Percentiles rank a stretch among this genome's conserved stretches.
These are phyloP conservation scores for Cubamyces sp. DNA, from an alignment of 768 basidiomycete species.

Conservation along the genomic window DNA sequence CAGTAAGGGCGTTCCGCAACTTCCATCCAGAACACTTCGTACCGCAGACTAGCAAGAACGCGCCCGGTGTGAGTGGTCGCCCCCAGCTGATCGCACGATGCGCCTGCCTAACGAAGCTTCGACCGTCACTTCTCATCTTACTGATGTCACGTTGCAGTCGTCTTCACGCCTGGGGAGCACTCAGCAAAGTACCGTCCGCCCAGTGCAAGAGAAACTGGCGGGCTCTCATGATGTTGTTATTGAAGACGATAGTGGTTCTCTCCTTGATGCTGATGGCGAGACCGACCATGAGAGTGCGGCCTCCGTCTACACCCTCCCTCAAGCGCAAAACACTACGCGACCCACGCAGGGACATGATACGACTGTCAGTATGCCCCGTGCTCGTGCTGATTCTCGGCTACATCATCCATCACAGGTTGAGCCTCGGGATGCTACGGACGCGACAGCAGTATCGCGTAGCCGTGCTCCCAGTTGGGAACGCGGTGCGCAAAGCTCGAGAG, in stretches of 20 bases:
- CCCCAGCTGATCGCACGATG: too few species aligned
- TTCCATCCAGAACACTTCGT: too few species aligned
- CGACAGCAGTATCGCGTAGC: not conserved
- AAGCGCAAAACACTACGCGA: not conserved
- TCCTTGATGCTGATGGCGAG: constrained; percentile 17
- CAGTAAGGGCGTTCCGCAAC: too few species aligned
- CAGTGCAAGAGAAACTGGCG: not conserved
- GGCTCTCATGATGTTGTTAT: not conserved
- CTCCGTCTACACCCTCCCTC: not conserved
- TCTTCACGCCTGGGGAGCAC: too few species aligned
- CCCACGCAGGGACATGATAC: not conserved
- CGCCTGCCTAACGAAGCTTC: too few species aligned
- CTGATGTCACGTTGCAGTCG: too few species aligned
- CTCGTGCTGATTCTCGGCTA: not conserved
- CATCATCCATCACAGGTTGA: not conserved
- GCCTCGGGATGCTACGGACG: not conserved
- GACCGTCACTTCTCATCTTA: too few species aligned
- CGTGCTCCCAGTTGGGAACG: not conserved
- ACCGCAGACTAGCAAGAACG: too few species aligned
- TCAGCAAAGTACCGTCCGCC: not conserved
- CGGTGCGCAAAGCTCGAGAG: not conserved
- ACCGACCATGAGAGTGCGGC: constrained; percentile 14
- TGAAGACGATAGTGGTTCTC: constrained; percentile 4
- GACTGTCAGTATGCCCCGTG: not conserved
- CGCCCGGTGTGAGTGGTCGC: too few species aligned